These are phyloP conservation scores for Agarophyton chilense DNA, from an alignment of 23 red algal species.

Conservation along the genomic window DNA sequence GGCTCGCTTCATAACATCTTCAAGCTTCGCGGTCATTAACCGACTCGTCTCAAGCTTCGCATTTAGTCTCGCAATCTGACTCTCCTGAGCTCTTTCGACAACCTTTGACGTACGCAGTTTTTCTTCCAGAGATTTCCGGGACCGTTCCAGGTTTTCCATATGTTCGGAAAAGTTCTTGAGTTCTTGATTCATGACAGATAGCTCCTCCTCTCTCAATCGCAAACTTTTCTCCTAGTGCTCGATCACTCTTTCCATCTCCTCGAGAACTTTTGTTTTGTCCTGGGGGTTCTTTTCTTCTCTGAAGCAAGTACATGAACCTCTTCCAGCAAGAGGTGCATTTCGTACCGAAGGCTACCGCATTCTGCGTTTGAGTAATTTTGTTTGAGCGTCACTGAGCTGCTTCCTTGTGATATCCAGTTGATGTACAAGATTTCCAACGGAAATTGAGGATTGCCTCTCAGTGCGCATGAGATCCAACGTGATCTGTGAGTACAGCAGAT, in stretches of 20 bases:
- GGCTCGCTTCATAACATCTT: neutral
- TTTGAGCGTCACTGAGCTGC: no score
- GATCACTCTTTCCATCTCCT: slow-evolving; percentile 40
- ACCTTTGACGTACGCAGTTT: no score
- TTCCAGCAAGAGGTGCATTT: slow-evolving; percentile 13
- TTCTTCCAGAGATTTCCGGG: slow-evolving; percentile 18
- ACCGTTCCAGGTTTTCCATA: neutral
- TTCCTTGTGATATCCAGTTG: no score
- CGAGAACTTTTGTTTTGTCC: neutral
- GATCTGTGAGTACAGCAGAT: no score
- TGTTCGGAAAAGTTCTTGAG: neutral
- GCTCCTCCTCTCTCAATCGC: no score
- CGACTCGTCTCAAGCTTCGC: slow-evolving; percentile 52
- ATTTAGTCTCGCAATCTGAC: slow-evolving; percentile 39
- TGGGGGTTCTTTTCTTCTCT: no score
- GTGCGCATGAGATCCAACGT: no score
- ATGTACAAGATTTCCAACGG: no score
- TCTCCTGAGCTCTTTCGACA: no score
- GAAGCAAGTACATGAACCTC: no score
- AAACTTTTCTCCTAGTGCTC: neutral
- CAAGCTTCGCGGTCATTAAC: neutral
- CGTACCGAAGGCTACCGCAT: slow-evolving; percentile 11
- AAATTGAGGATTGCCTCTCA: no score
- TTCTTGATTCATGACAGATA: no score
- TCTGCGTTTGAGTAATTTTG: slow-evolving; percentile 13